Evolutionary conservation across 2,329 filamentous ascomycete species (phyloP), one percentile per base, ranked within the genome.

Genomic region (Talaromyces sp.): DNA sequence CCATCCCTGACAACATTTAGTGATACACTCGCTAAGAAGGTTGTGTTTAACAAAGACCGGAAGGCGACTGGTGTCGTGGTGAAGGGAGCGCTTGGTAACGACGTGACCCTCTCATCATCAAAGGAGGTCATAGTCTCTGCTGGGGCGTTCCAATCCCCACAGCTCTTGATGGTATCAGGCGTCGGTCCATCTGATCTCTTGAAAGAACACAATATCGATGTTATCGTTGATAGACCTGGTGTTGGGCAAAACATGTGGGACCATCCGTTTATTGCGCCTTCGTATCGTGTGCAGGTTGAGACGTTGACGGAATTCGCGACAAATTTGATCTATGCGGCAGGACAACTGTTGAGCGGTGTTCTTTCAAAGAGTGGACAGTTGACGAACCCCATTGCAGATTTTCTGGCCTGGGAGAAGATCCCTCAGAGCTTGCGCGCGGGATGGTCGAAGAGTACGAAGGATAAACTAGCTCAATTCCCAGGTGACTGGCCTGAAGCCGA

Each of bases 81-180:
- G 5, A 44, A 72, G 67, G 9, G 67, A 65, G 73, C 32, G 8
- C 19, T 53, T 4, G 58, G 58, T 13, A 60, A 55, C 8, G 49
- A 42, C 0, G 46, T 56, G 7, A 77, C 65, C 30, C 75, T 84
- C 52, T 70, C 70, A 2, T 80, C 82, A 17, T 77, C 71, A 14
- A 73, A 73, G 27, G 82, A 85, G 57, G 75, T 76, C 5, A 74
- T 78, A 35, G 53, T 85, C 8, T 75, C 80, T 0, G 79, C 77
- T 1, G 83, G 83, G 6, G 71, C 75, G 2, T 81, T 80, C 62
- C 81, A 82, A 60, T 77, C 79, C 0, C 82, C 82, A 0, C 80
- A 84, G 54, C 66, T 83, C 6, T 70, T 83, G 6, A 80, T 81
- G 70, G 72, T 81, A 3, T 80, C 77, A 37, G 80, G 81, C 1